A percentile compares a stretch with the other conserved stretches of the same genome.
Conservation (phyloP, 192 early-diverging fungal species). For the Coemansia sp. region DNA sequence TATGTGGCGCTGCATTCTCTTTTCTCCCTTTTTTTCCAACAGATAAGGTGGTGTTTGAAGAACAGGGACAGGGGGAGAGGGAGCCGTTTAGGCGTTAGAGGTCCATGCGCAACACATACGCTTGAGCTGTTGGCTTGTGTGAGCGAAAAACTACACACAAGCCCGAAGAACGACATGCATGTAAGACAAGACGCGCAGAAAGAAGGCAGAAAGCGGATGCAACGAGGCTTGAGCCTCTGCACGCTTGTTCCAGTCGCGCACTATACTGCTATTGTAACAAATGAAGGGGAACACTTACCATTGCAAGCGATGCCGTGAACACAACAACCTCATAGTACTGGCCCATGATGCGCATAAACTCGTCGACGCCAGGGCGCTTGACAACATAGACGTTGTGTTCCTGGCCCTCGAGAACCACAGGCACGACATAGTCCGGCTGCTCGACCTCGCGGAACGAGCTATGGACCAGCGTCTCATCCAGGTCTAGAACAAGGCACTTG, state of each 20-base stretch:
- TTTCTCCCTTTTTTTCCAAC: neutral
- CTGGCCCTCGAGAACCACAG: constrained; percentile 88
- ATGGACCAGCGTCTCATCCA: constrained; percentile 97
- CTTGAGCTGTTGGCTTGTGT: neutral
- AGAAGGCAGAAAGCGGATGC: neutral
- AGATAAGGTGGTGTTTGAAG: neutral
- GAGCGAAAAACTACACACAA: too few species aligned
- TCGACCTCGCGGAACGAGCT: constrained; percentile 81
- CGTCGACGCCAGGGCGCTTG: constrained; percentile 95
- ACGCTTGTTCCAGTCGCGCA: constrained; percentile 7
- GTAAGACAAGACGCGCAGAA: neutral
- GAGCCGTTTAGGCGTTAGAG: neutral
- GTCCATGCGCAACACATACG: constrained; percentile 8
- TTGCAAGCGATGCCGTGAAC: constrained; percentile 92
- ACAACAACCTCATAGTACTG: constrained; percentile 90
- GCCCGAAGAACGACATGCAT: neutral
- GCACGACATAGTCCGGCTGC: constrained; percentile 87
- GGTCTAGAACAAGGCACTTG: constrained; percentile 94
- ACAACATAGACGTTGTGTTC: constrained; percentile 94
- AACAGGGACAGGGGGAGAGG: too few species aligned
- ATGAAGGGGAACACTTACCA: constrained; percentile 38
- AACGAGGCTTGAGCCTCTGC: constrained; percentile 7
- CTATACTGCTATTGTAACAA: constrained; percentile 2
- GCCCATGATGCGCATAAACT: constrained; percentile 84
- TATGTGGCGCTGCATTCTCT: constrained; percentile 2